phyloP scores from a whole-genome alignment of 1,139 yeast species.

The Nadsonia starkeyi-henricii region DNA sequence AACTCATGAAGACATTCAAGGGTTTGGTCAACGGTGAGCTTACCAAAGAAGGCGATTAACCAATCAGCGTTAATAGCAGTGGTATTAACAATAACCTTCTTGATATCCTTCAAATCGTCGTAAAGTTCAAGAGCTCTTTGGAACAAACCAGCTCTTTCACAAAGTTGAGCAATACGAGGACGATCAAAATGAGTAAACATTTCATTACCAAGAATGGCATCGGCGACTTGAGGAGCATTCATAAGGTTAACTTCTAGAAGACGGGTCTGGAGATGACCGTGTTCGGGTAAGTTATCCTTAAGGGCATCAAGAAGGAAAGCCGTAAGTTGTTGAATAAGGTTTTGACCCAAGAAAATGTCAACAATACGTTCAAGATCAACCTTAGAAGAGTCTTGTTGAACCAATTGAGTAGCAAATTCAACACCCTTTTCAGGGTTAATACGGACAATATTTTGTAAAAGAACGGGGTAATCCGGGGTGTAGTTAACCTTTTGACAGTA shows the following conservation, averaged over 20 bases:
- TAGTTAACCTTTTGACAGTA: constrained; percentile 83
- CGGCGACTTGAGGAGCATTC: constrained; percentile 99
- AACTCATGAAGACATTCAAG: constrained; percentile 78
- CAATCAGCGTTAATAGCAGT: constrained; percentile 81
- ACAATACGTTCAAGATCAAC: constrained; percentile 78
- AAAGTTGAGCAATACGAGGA: constrained; percentile 77
- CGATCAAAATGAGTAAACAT: constrained; percentile 95
- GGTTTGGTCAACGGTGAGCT: constrained; percentile 87
- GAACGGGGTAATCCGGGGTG: constrained; percentile 79
- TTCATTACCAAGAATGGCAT: constrained; percentile 90
- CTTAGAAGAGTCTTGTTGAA: constrained; percentile 45
- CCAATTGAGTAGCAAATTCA: constrained; percentile 84
- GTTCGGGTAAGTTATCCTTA: constrained; percentile 87
- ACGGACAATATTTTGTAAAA: constrained; percentile 82
- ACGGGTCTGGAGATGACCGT: constrained; percentile 91
- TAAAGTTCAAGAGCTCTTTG: constrained; percentile 95
- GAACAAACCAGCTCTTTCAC: constrained; percentile 87
- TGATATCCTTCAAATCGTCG: constrained; percentile 87
- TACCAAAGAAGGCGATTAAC: constrained; percentile 87
- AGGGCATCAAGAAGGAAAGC: constrained; percentile 95
- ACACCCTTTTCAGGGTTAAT: constrained; percentile 96
- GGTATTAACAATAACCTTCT: constrained; percentile 76
- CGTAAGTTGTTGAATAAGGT: constrained; percentile 94
- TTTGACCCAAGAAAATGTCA: constrained; percentile 89
- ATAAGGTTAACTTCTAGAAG: constrained; percentile 82